Percentiles rank a stretch among this genome's conserved stretches.
Evolutionary conservation across 768 basidiomycete species (phyloP).

Genomic region (Pulveroboletus sp.): DNA sequence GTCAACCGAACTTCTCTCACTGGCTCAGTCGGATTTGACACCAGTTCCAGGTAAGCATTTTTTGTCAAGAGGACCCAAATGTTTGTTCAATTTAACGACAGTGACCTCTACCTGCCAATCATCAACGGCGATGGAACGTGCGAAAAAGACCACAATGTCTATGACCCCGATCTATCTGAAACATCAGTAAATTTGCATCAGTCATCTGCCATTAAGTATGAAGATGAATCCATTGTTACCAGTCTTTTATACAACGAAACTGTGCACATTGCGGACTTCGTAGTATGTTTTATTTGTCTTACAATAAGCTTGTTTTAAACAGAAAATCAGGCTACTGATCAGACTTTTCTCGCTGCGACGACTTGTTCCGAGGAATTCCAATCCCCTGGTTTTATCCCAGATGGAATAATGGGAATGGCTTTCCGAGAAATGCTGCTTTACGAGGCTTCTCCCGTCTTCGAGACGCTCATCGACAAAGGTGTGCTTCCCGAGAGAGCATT

Average conservation of each 20-base stretch:
- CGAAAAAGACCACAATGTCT: conserved; percentile 30
- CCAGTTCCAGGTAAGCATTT: conserved; percentile 20
- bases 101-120: conserved; percentile 26
- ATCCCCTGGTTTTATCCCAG: conserved; percentile 5
- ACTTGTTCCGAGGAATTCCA: neutral
- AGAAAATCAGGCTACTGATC: neutral
- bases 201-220: neutral
- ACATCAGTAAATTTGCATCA: conserved; percentile 1
- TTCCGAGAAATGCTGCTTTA: conserved; percentile 37
- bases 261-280: conserved; percentile 7
- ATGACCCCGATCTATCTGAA: conserved; percentile 22
- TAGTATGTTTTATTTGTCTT: neutral
- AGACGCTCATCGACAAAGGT: conserved; percentile 39
- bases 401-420: conserved; percentile 37
- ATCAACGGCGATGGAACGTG: conserved; percentile 13
- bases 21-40: conserved; percentile 30
- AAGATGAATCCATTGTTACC: neutral
- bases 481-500: conserved; percentile 35
- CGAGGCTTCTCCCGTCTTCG: conserved; percentile 34
- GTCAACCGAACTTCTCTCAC: neutral
- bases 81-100: conserved; percentile 8
- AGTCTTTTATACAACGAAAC: conserved; percentile 7
- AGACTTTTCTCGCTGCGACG: conserved; percentile 5
- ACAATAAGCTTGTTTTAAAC: neutral
- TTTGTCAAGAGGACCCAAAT: no score